Conservation (phyloP, 805 yeast species). For the Ogataea trehalophila region DNA sequence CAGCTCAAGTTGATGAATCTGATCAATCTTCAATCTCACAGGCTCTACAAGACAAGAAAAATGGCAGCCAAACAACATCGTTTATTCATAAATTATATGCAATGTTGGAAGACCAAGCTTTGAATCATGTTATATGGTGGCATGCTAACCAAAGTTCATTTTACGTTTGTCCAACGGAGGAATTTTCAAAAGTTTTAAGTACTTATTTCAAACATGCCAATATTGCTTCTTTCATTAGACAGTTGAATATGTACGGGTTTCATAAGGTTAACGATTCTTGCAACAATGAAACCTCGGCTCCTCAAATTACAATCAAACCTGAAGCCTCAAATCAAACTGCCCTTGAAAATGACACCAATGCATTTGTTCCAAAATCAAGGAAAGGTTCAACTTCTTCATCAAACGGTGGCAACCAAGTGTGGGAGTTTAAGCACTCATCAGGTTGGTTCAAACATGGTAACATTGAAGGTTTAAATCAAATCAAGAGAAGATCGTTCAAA, state of each 20-base stretch:
- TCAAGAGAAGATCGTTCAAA: conserved; percentile 65
- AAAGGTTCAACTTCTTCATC: conserved; percentile 20
- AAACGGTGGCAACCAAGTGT: conserved; percentile 26
- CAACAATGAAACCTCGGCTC: conserved; percentile 14
- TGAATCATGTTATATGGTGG: conserved; percentile 87
- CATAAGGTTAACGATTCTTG: conserved; percentile 61
- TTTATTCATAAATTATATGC: conserved; percentile 88
- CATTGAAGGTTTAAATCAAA: conserved; percentile 61
- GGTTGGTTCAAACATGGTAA: conserved; percentile 80
- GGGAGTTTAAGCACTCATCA: conserved; percentile 90
- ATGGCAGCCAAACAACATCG: conserved; percentile 28
- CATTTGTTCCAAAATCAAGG: conserved; percentile 11
- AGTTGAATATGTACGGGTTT: conserved; percentile 78
- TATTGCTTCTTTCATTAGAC: conserved; percentile 74
- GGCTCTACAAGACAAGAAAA: conserved; percentile 8
- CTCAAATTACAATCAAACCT: conserved; percentile 12
- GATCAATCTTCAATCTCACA: neutral
- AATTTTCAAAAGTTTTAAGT: conserved; percentile 68
- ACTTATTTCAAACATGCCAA: conserved; percentile 77
- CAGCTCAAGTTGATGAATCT: neutral
- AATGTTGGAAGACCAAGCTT: conserved; percentile 76
- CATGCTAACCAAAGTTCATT: conserved; percentile 60
- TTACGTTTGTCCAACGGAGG: conserved; percentile 78
- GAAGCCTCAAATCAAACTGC: neutral
- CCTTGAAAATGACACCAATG: conserved; percentile 7